Evolutionary conservation across 108 stramenopile species (phyloP), one percentile per base, ranked within the genome.

Genomic region (Pseudonitzschia pungens): DNA sequence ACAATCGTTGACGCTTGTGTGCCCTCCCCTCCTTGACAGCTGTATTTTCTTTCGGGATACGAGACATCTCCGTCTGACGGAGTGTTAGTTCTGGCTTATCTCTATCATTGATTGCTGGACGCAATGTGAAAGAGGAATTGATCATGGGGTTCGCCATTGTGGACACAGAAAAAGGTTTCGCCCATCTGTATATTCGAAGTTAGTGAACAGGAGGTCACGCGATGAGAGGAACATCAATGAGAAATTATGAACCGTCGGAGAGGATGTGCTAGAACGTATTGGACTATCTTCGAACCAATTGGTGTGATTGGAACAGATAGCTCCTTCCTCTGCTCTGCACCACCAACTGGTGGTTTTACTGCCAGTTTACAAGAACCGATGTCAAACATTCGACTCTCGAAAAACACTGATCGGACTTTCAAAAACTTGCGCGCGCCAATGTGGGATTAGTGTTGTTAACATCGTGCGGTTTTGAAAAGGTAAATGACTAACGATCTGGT

Each of bases 71-170:
- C 12, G 28, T 29, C 43, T 67, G 60, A 18, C 36, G 60, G 40
- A 62, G 60, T 32, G 60, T 62, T 33, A 62, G 20, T 15, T 62
- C 60, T 62, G 60, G 60, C 0, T 16, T 62, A 33, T 62, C 60
- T 18, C 60, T 62, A 33, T 67, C 45, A 67, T 50, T 67, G 3
- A 41, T 67, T 28, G 66, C 42, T 50, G 66, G 66, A 26, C 66
- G 66, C 15, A 67, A 16, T 48, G 66, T 67, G 45, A 67, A 67
- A 27, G 66, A 67, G 27, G 66, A 40, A 48, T 48, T 67, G 60
- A 62, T 62, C 6, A 62, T 40, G 27, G 60, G 60, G n/a, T 40
- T 62, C 32, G 60, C 33, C 60, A 62, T 62, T 40, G 60, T 62
- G 32, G 31, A 14, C 18, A 18, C 14, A 18, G 45, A 48, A 48